Evolutionary conservation across 2,329 filamentous ascomycete genomes (phyloP).

Genomic region (Colletotrichum sp.): DNA sequence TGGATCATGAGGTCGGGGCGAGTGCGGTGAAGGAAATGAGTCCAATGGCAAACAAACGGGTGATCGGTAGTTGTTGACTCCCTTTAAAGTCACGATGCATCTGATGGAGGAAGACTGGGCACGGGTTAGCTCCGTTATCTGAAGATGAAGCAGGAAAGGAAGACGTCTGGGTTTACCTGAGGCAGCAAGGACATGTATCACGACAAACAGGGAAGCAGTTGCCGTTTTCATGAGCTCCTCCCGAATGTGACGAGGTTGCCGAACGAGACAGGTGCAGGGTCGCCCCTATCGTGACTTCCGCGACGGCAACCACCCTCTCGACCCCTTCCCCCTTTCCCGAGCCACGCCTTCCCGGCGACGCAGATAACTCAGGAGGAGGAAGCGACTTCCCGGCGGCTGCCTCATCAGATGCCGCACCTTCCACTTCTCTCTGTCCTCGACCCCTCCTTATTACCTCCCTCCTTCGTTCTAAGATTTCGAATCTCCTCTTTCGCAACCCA

Average conservation of each 20-base stretch:
- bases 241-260: neutral
- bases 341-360: neutral
- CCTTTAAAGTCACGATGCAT: neutral
- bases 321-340: neutral
- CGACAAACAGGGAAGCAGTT: neutral
- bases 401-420: neutral
- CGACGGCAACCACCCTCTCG: neutral
- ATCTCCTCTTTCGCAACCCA: neutral
- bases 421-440: neutral
- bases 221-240: neutral
- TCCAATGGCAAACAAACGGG: neutral
- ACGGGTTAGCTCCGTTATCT: neutral
- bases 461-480: neutral
- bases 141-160: neutral
- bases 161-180: neutral
- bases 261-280: neutral
- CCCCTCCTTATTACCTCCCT: neutral
- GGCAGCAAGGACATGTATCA: neutral
- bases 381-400: neutral
- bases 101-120: neutral
- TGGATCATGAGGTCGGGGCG: neutral
- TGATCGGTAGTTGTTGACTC: accelerated
- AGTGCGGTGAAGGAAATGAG: neutral
- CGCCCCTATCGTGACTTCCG: neutral
- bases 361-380: neutral